A percentile compares a stretch with the other conserved stretches of the same genome.
These are phyloP conservation scores for Macadamia tetraphylla DNA, from an alignment of 164 flowering plant species.

Conservation along the genomic window DNA sequence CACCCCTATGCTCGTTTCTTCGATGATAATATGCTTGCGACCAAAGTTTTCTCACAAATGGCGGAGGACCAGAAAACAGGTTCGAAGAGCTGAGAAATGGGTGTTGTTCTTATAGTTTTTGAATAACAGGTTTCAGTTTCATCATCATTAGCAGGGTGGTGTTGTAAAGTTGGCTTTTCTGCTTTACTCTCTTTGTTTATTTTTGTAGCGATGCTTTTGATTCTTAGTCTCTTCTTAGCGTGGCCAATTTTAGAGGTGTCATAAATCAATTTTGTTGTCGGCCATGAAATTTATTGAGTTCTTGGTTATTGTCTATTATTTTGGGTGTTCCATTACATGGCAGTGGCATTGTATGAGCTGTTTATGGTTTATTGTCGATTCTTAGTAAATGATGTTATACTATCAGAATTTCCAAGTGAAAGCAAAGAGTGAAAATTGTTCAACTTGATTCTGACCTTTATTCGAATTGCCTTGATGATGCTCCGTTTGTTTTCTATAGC, in stretches of 20 bases:
- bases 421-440: too few relatives aligned
- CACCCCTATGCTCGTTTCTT: conserved; percentile 62
- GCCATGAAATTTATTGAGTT: neutral
- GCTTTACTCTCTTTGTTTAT: neutral
- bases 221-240: neutral
- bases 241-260: neutral
- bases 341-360: neutral
- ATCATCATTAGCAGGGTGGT: neutral
- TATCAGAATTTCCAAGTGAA: too few relatives aligned
- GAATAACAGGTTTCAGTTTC: neutral
- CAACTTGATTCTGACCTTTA: too few relatives aligned
- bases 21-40: conserved; percentile 51
- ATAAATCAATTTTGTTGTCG: neutral
- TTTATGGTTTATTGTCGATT: neutral
- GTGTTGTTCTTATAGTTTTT: neutral
- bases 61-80: conserved; percentile 31
- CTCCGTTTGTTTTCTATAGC: too few relatives aligned
- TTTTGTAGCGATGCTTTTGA: neutral
- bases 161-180: neutral
- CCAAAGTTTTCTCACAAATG: conserved; percentile 44
- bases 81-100: conserved; percentile 23
- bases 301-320: too few relatives aligned
- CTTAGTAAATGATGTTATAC: too few relatives aligned
- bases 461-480: too few relatives aligned
- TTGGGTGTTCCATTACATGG: neutral